Evolutionary conservation across 2,329 filamentous ascomycete species (phyloP).

Genomic region (Fusarium annulatum): DNA sequence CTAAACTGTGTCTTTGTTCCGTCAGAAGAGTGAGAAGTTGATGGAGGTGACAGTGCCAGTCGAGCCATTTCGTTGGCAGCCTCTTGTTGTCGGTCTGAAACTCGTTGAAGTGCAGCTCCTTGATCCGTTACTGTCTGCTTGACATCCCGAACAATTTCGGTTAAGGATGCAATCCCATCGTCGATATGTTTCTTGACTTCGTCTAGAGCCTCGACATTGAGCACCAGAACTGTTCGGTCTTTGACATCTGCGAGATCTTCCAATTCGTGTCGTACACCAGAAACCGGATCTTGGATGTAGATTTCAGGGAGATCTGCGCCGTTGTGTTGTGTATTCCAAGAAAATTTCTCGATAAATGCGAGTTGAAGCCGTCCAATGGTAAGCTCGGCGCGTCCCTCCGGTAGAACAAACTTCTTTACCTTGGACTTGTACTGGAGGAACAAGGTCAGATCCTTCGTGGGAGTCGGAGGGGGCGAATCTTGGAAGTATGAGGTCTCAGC

Average conservation of each 20-base stretch:
- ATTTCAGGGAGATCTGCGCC: constrained; percentile 94
- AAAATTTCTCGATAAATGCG: constrained; percentile 98
- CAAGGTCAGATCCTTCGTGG: constrained; percentile 88
- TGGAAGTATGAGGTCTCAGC: constrained; percentile 63
- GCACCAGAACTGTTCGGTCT: constrained; percentile 91
- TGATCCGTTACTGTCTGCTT: constrained; percentile 87
- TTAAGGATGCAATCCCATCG: constrained; percentile 84
- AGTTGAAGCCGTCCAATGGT: constrained; percentile 90
- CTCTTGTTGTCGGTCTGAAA: constrained; percentile 92
- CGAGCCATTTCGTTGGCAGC: constrained; percentile 86
- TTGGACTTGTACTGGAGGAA: constrained; percentile 97
- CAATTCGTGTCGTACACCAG: constrained; percentile 94
- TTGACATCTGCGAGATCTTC: constrained; percentile 95
- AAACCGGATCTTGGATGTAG: constrained; percentile 95
- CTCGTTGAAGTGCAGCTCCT: constrained; percentile 80
- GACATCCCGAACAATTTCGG: constrained; percentile 85
- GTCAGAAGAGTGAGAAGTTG: constrained; percentile 56
- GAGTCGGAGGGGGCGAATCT: constrained; percentile 70
- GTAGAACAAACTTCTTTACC: constrained; percentile 93
- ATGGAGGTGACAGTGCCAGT: constrained; percentile 60
- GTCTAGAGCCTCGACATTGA: constrained; percentile 93
- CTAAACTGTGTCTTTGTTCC: constrained; percentile 50
- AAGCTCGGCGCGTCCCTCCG: constrained; percentile 85
- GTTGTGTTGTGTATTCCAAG: constrained; percentile 97
- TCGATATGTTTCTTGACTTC: constrained; percentile 98